Evolutionary conservation across 2,329 filamentous ascomycete genomes (phyloP), one percentile per base, ranked within the genome.

Genomic region (Sporothrix globosa): DNA sequence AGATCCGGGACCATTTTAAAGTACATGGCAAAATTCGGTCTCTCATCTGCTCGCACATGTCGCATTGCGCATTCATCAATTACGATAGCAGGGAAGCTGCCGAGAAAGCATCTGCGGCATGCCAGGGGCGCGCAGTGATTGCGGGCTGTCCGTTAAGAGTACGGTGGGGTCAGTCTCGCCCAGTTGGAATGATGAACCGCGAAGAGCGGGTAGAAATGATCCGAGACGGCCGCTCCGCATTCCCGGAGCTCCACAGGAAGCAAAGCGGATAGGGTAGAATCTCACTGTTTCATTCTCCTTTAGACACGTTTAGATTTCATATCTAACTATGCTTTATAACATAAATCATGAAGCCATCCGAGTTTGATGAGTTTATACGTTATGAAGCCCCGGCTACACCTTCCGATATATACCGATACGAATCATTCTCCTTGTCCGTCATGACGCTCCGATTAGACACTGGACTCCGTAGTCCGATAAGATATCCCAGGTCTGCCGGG

Each of bases 1-100:
- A 94, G 76, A 85, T 99, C 34, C 91, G 96, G 63, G 91, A 93
- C 2, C 96, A 96, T 80, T 99, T 99, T 83, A 89, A 92, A 72
- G 87, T 88, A 21, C 93, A 94, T 76, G 96, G 96, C 73, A 92
- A 95, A 77, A 90, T 99, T 72, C 92, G 96, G 76, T 97, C 93
- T 34, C 83, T 99, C 19, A 91, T 99, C 50, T 98, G 96, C 80
- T 97, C 94, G 7, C 96, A 99, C 82, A 93, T 97, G 83, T 95
- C 95, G 19, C 96, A 98, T 78, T 98, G 94, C 79, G 96, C 96
- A 1, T 99, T 98, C 78, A 85, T 99, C 81, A 99, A 99, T 81
- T 99, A 93, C 79, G 89, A 93, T 75, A 92, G 91, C 3, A 87
- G 96, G 70, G 89, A 92, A 73, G 91, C 87, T 0, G 96, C 96